Percentiles rank a stretch among this genome's conserved stretches.
Evolutionary conservation across 169 alveolate species (phyloP).

Genomic region (Cryptosporidium andersoni): DNA sequence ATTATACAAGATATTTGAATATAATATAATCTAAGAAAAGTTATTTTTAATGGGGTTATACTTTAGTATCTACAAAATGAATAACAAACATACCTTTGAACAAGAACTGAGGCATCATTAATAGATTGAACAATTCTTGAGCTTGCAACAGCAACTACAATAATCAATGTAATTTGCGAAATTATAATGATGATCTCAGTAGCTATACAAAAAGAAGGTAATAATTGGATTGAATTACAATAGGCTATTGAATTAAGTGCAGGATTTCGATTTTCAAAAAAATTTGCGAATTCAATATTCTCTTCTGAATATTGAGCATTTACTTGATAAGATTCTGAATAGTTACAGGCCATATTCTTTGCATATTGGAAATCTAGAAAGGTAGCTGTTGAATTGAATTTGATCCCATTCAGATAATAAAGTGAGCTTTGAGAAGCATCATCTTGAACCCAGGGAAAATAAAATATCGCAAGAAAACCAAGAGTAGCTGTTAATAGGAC

Average conservation of each 20-base stretch:
- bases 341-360: slow-evolving; percentile 45
- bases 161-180: slow-evolving; percentile 11
- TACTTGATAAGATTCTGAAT: slow-evolving; percentile 45
- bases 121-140: slow-evolving; percentile 43
- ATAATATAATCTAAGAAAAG: slow-evolving; percentile 14
- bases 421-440: slow-evolving; percentile 12
- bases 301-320: slow-evolving; percentile 23
- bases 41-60: not conserved
- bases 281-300: slow-evolving; percentile 7
- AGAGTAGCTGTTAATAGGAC: slow-evolving; percentile 23
- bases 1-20: slow-evolving; percentile 37
- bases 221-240: slow-evolving; percentile 22
- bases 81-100: slow-evolving; percentile 31
- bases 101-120: slow-evolving; percentile 36
- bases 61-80: not conserved
- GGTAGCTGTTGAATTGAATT: slow-evolving; percentile 14
- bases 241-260: slow-evolving; percentile 8
- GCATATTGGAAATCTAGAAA: slow-evolving; percentile 40
- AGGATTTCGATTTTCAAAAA: slow-evolving; percentile 28
- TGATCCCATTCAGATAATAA: slow-evolving; percentile 48
- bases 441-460: slow-evolving; percentile 41
- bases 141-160: slow-evolving; percentile 25
- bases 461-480: slow-evolving; percentile 10
- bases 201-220: slow-evolving; percentile 5
- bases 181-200: slow-evolving; percentile 29